These are phyloP conservation scores for Mucor saturninus DNA, from an alignment of 371 early-diverging fungal species.

Conservation along the genomic window DNA sequence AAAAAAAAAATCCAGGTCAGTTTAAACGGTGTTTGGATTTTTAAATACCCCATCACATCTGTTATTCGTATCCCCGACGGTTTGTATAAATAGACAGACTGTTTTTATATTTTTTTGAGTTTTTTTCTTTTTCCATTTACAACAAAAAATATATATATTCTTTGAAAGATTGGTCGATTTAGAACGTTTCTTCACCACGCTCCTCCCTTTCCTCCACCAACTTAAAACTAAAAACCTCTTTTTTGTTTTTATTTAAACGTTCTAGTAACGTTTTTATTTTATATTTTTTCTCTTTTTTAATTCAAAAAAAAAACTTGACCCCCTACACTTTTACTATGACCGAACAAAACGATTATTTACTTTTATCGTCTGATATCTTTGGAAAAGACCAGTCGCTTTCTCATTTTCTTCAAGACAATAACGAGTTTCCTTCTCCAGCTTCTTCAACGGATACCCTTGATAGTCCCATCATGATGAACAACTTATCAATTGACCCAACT, in stretches of 20 bases:
- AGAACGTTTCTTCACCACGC: neutral
- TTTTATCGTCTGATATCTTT: constrained; percentile 30
- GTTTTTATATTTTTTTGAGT: neutral
- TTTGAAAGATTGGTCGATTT: constrained; percentile 10
- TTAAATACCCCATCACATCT: neutral
- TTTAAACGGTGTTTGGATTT: neutral
- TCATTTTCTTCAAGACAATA: constrained; percentile 25
- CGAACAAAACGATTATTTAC: constrained; percentile 35
- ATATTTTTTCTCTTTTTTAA: constrained; percentile 25
- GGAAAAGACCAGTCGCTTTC: constrained; percentile 36
- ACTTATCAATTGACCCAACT: constrained; percentile 31
- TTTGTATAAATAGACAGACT: too few species aligned
- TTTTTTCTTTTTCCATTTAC: neutral
- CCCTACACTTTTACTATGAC: constrained; percentile 14
- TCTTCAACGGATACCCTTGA: constrained; percentile 34
- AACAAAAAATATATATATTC: neutral
- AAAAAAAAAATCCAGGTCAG: neutral
- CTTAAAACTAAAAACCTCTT: constrained; percentile 25
- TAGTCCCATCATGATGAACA: constrained; percentile 21
- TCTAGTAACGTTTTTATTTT: constrained; percentile 26
- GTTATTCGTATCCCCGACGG: too few species aligned
- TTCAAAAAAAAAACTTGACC: constrained; percentile 3
- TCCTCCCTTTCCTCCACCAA: neutral
- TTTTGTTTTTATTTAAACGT: constrained; percentile 33
- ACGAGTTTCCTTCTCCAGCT: constrained; percentile 37